These are phyloP conservation scores for Macroventuria anomochaeta DNA, from an alignment of 2,329 filamentous ascomycete genomes.

Conservation along the genomic window DNA sequence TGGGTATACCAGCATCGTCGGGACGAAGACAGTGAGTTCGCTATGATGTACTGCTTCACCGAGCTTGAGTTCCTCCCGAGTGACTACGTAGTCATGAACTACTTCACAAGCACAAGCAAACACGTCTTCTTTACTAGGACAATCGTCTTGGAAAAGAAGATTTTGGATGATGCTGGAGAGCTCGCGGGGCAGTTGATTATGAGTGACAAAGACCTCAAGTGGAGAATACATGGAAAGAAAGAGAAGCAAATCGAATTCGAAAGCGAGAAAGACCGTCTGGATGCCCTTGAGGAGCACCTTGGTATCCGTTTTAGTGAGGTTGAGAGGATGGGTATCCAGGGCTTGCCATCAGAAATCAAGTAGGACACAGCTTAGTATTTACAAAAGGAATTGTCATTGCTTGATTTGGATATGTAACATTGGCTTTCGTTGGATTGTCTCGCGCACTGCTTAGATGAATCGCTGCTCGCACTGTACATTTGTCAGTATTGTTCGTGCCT, in stretches of 20 bases:
- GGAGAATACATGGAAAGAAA: slow-evolving; percentile 53
- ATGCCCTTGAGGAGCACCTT: slow-evolving; percentile 54
- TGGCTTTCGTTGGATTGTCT: slow-evolving; percentile 16
- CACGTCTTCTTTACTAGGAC: slow-evolving; percentile 42
- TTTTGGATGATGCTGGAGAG: slow-evolving; percentile 47
- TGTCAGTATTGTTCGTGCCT: slow-evolving; percentile 32
- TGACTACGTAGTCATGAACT: slow-evolving; percentile 45
- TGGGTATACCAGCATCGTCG: slow-evolving; percentile 53
- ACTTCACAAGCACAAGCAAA: slow-evolving; percentile 44
- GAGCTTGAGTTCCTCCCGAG: slow-evolving; percentile 46
- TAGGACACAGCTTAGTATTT: slow-evolving; percentile 11
- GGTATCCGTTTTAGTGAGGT: slow-evolving; percentile 50
- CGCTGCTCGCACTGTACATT: slow-evolving; percentile 46
- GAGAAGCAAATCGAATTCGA: slow-evolving; percentile 50
- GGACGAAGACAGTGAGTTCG: slow-evolving; percentile 59
- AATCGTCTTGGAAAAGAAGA: slow-evolving; percentile 58
- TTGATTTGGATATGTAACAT: slow-evolving; percentile 23
- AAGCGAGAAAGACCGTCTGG: slow-evolving; percentile 53
- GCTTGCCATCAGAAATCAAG: slow-evolving; percentile 45
- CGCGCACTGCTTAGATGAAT: slow-evolving; percentile 38
- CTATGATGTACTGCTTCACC: slow-evolving; percentile 68
- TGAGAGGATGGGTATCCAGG: slow-evolving; percentile 49
- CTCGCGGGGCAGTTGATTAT: slow-evolving; percentile 51
- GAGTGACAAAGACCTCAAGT: slow-evolving; percentile 54
- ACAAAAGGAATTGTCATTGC: slow-evolving; percentile 20